These are phyloP conservation scores for Coniochaeta sp. DNA, from an alignment of 2,329 filamentous ascomycete species.

Conservation along the genomic window DNA sequence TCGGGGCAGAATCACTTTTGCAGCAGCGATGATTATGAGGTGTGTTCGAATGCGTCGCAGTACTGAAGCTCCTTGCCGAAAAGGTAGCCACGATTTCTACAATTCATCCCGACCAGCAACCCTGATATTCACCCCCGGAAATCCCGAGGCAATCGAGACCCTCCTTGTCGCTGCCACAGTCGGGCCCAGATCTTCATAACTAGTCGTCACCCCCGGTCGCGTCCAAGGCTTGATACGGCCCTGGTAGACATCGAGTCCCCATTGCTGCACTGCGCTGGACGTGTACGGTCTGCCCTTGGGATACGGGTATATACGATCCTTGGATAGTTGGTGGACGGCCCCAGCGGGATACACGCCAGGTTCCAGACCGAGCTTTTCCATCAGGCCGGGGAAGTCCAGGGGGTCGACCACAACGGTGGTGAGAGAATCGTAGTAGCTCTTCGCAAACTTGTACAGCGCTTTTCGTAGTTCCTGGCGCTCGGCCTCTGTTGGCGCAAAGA, in stretches of 20 bases:
- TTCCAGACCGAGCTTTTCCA: constrained; percentile 21
- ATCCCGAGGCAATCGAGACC: constrained; percentile 4
- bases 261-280: constrained; percentile 21
- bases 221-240: constrained; percentile 26
- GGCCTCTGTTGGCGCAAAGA: constrained; percentile 22
- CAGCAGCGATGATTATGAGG: neutral
- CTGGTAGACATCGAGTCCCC: constrained; percentile 29
- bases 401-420: constrained; percentile 27
- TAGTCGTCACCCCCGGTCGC: constrained; percentile 18
- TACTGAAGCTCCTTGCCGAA: neutral
- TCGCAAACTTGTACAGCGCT: constrained; percentile 21
- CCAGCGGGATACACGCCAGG: constrained; percentile 18
- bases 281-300: constrained; percentile 19
- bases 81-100: neutral
- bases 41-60: neutral
- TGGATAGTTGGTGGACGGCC: constrained; percentile 27
- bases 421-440: constrained; percentile 23
- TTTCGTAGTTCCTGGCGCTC: constrained; percentile 20
- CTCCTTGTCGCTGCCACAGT: constrained; percentile 5
- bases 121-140: constrained; percentile 3
- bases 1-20: no score
- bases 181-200: constrained; percentile 14
- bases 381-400: constrained; percentile 25
- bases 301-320: constrained; percentile 25
- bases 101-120: constrained; percentile 1